Evolutionary conservation across 208 protist genomes (phyloP).

Genomic region (Leishmania amazonensis): DNA sequence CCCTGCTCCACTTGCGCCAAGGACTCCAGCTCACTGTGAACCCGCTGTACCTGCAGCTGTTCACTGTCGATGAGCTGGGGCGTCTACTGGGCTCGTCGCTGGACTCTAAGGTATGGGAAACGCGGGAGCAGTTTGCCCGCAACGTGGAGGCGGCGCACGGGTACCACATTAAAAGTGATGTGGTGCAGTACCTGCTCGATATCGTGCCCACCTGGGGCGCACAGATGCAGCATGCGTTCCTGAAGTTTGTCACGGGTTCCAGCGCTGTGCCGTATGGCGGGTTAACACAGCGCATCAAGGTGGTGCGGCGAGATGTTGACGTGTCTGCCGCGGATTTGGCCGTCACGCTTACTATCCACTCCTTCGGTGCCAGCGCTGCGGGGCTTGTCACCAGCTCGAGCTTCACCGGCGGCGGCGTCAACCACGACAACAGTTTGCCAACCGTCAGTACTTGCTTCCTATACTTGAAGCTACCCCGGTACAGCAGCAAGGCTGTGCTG

Average conservation of each 20-base stretch:
- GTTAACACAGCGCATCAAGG: constrained; percentile 64
- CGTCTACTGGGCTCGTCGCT: constrained; percentile 51
- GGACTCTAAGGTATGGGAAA: constrained; percentile 60
- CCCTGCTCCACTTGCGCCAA: constrained; percentile 45
- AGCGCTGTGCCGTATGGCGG: constrained; percentile 59
- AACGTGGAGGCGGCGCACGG: constrained; percentile 61
- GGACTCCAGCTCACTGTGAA: constrained; percentile 57
- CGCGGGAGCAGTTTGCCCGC: constrained; percentile 42
- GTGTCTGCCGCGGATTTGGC: constrained; percentile 6
- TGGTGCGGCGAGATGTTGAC: constrained; percentile 68
- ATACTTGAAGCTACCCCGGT: constrained; percentile 95
- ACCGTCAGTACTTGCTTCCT: constrained; percentile 97
- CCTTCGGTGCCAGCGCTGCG: constrained; percentile 8
- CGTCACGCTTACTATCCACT: background rate
- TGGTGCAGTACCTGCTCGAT: constrained; percentile 62
- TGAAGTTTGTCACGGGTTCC: constrained; percentile 85
- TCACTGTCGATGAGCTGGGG: constrained; percentile 58
- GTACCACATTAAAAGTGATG: constrained; percentile 54
- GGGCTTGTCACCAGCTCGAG: constrained; percentile 1
- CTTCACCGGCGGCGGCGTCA: constrained; percentile 11
- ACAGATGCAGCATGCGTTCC: constrained; percentile 65
- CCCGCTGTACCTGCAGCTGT: constrained; percentile 59
- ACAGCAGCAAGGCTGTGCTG: constrained; percentile 78
- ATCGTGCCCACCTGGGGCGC: constrained; percentile 60
- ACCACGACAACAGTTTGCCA: constrained; percentile 70